These are phyloP conservation scores for Xylaria scruposa DNA, from an alignment of 495 filamentous ascomycete species.

Conservation along the genomic window DNA sequence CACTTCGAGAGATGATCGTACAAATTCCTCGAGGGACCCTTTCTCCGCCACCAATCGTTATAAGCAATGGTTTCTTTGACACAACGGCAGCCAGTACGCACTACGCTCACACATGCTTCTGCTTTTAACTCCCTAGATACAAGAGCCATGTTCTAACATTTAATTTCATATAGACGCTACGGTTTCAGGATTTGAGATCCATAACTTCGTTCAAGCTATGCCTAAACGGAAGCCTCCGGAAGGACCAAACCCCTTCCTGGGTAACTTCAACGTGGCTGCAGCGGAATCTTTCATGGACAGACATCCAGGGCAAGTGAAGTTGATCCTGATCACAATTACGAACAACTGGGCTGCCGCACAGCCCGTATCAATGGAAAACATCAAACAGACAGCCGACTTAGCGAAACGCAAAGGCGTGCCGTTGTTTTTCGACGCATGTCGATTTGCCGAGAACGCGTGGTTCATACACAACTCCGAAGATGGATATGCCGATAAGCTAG, in stretches of 20 bases:
- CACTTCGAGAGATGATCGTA: neutral
- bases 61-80: conserved; percentile 29
- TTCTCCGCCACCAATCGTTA: neutral
- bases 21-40: neutral
- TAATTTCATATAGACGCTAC: neutral
- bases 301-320: conserved; percentile 7
- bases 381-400: conserved; percentile 7
- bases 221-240: neutral
- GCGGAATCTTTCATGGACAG: conserved; percentile 3
- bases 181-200: conserved; percentile 10
- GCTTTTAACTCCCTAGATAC: neutral
- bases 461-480: conserved; percentile 15
- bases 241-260: conserved; percentile 18
- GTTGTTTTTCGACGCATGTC: conserved; percentile 27
- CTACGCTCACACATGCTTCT: neutral
- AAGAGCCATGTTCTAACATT: neutral
- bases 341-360: conserved; percentile 28
- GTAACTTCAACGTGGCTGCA: conserved; percentile 14
- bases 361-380: conserved; percentile 27
- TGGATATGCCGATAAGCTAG: conserved; percentile 9
- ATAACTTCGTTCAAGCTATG: conserved; percentile 13
- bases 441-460: conserved; percentile 25
- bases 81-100: conserved; percentile 19
- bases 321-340: conserved; percentile 26
- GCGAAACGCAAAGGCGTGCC: conserved; percentile 17